Evolutionary conservation across 148 eudicot genomes (phyloP), one percentile per base, ranked within the genome.

Genomic region (Chenopodium album): DNA sequence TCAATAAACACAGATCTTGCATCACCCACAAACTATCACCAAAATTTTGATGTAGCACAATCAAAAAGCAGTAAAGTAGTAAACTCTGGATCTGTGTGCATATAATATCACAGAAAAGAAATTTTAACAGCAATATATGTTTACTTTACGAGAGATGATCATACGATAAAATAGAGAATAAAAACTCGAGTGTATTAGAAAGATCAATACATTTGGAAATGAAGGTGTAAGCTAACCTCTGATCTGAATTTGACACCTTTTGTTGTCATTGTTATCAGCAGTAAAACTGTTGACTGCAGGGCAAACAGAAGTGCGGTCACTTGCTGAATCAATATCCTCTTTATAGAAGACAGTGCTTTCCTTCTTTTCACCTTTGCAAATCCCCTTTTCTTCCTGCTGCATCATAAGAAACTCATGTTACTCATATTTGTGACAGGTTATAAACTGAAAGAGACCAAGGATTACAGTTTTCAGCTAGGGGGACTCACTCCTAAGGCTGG

Each of bases 341-440:
- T 34, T 81, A 73, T 2, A n/a, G 1, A 50, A 23, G 7, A 20
- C 66, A 37, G 79, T 60, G 22, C 52, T 79, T 52, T 47, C 72
- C 78, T 79, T 82, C 48, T 75, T 80, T 66, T 63, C 80, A 62
- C 77, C 82, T 76, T 82, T 85, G 79, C 60, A 9, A 64, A 65
- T 81, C 64, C 50, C 46, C 66, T 73, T 71, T 84, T 76, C 85
- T 66, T 73, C 90, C 91, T 23, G 31, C 60, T 90, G 91, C 88
- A 85, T 78, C 71, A 72, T 59, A 65, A 79, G 9, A 73, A 48
- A 75, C 7, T 48, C 65, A 76, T 16, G 22, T 73, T 44, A 72
- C 26, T 71, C 20, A 68, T 19, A 47, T 22, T 66, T 44, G 59
- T 60, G 66, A 83, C 64, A 71, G 66, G 41, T 1, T 17, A 77